Percentiles rank a stretch among this genome's conserved stretches.
These are phyloP conservation scores for Cytospora chrysosperma DNA, from an alignment of 2,329 filamentous ascomycete species.

Conservation along the genomic window DNA sequence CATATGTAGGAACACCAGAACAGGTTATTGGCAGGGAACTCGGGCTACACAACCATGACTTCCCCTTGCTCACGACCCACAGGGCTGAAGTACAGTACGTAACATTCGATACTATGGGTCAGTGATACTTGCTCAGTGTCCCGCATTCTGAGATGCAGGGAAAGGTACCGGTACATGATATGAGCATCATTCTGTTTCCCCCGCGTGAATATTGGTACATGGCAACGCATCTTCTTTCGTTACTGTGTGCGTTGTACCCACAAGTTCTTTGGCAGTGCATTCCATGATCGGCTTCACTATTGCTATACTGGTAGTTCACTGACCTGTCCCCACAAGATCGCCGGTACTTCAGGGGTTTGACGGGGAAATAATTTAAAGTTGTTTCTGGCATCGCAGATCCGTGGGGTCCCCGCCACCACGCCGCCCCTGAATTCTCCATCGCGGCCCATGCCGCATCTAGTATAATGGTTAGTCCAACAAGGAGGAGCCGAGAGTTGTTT, in stretches of 20 bases:
- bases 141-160: background rate
- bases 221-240: background rate
- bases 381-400: background rate
- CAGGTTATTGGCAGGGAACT: background rate
- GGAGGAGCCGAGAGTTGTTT: background rate
- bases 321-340: background rate
- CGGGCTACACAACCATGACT: background rate
- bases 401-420: no score
- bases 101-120: background rate
- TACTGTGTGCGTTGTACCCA: background rate
- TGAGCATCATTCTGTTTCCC: no score
- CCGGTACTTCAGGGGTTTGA: background rate
- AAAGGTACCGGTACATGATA: background rate
- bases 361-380: background rate
- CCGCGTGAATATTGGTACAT: no score
- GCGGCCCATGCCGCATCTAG: background rate
- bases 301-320: background rate
- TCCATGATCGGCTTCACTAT: background rate
- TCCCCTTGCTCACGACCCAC: background rate
- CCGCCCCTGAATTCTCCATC: background rate
- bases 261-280: background rate
- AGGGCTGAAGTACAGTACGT: background rate
- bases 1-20: background rate
- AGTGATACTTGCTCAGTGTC: background rate
- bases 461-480: background rate